These are phyloP conservation scores for Handroanthus guayacan DNA, from an alignment of 257 asterid genomes.

Conservation along the genomic window DNA sequence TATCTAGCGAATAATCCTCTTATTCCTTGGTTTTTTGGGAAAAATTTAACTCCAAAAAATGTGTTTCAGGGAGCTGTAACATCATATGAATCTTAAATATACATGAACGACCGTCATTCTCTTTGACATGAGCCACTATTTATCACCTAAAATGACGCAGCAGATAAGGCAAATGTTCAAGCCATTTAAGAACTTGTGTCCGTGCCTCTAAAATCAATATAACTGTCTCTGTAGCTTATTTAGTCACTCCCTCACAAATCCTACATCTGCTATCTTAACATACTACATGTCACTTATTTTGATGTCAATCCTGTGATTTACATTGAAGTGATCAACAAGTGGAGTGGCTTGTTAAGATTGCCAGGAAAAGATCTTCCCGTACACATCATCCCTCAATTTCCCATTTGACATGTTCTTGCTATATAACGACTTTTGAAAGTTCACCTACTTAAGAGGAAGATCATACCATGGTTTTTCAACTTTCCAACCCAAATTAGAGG, in stretches of 20 bases:
- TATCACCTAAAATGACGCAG: neutral
- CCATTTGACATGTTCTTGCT: constrained; percentile 13
- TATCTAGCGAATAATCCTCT: neutral
- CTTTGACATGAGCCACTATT: neutral
- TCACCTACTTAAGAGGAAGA: constrained; percentile 1
- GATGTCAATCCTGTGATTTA: neutral
- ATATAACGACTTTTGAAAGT: neutral
- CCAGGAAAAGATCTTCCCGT: neutral
- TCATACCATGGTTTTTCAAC: neutral
- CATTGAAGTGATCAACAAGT: too few relatives aligned
- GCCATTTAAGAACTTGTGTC: neutral
- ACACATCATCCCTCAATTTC: neutral
- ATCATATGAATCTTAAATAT: neutral
- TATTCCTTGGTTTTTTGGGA: neutral
- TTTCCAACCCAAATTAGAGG: neutral
- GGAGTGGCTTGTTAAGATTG: neutral
- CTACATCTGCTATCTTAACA: neutral
- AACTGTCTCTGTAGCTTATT: neutral
- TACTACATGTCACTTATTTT: neutral
- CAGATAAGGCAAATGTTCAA: neutral
- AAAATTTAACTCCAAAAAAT: neutral
- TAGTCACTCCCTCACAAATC: neutral
- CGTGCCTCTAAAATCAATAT: neutral
- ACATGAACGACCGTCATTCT: neutral
- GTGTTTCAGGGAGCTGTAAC: neutral